These are phyloP conservation scores for Moniliophthora roreri DNA, from an alignment of 1,284 basidiomycete genomes.

Conservation along the genomic window DNA sequence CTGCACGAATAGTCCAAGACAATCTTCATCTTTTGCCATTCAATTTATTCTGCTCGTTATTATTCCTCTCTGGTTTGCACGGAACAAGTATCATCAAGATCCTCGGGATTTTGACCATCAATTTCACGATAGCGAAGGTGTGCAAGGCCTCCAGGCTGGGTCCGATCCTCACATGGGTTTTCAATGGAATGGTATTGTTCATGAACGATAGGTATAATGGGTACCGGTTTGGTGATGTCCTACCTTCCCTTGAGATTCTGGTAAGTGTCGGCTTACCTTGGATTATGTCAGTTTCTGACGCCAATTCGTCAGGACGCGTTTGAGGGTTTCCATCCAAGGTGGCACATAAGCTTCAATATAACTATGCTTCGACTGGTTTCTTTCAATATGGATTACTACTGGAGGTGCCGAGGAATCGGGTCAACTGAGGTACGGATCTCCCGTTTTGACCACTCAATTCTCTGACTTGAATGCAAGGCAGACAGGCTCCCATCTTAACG, in stretches of 20 bases:
- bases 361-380: conserved; percentile 94
- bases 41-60: conserved; percentile 61
- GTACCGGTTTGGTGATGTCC: conserved; percentile 65
- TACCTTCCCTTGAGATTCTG: conserved; percentile 49
- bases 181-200: conserved; percentile 78
- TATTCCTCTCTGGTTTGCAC: conserved; percentile 81
- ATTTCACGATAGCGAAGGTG: conserved; percentile 67
- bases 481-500: conserved; percentile 36
- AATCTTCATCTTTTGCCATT: conserved; percentile 49
- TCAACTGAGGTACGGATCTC: conserved; percentile 41
- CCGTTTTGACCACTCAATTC: conserved; percentile 1
- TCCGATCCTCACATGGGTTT: conserved; percentile 67
- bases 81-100: conserved; percentile 87
- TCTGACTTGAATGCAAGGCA: conserved; percentile 21
- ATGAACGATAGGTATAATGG: conserved; percentile 79
- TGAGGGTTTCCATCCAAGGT: conserved; percentile 76
- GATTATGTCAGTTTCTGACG: neutral
- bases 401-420: conserved; percentile 56
- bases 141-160: conserved; percentile 42
- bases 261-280: conserved; percentile 22
- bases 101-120: conserved; percentile 64
- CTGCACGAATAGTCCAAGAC: conserved; percentile 21
- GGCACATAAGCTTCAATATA: conserved; percentile 96
- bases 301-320: conserved; percentile 60
- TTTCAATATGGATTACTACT: conserved; percentile 91